Conservation (phyloP, 2,329 filamentous ascomycete species). For the Rutstroemia sp. region DNA sequence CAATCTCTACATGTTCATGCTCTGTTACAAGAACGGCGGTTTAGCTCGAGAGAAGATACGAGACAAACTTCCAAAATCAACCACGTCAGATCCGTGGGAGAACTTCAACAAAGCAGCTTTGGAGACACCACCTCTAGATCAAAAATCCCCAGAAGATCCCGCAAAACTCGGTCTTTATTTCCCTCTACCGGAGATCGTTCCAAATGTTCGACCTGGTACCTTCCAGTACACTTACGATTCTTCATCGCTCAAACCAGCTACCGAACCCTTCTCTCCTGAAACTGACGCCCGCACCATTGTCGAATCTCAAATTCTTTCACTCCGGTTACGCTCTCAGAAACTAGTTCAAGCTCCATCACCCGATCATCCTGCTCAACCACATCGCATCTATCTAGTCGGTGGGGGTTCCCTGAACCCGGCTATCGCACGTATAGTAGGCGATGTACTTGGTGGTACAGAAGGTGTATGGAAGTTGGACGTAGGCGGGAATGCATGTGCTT, state of each 20-base stretch:
- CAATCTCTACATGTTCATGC: slow-evolving; percentile 98
- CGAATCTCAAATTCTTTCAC: slow-evolving; percentile 89
- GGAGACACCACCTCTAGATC: slow-evolving; percentile 60
- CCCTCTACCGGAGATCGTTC: slow-evolving; percentile 89
- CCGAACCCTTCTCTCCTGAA: slow-evolving; percentile 40
- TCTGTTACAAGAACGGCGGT: slow-evolving; percentile 98
- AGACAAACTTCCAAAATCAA: slow-evolving; percentile 59
- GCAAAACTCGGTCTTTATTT: slow-evolving; percentile 93
- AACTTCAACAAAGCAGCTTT: slow-evolving; percentile 71
- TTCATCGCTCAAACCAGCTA: slow-evolving; percentile 43
- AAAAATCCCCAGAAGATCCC: slow-evolving; percentile 44
- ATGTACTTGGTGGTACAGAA: slow-evolving; percentile 82
- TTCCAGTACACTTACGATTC: slow-evolving; percentile 69
- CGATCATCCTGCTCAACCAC: slow-evolving; percentile 65
- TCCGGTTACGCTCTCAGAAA: slow-evolving; percentile 74
- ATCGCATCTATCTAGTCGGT: slow-evolving; percentile 88
- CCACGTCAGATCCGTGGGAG: slow-evolving; percentile 58
- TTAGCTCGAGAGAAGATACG: slow-evolving; percentile 86
- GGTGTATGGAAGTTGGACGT: slow-evolving; percentile 92
- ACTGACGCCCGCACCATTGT: slow-evolving; percentile 82
- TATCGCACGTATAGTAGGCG: slow-evolving; percentile 76
- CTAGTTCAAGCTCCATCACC: slow-evolving; percentile 54
- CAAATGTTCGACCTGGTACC: slow-evolving; percentile 77
- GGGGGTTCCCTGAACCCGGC: slow-evolving; percentile 85
- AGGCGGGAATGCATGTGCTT: slow-evolving; percentile 87